Conservation (phyloP, 495 filamentous ascomycete genomes). For the Geoglossum glabrum region DNA sequence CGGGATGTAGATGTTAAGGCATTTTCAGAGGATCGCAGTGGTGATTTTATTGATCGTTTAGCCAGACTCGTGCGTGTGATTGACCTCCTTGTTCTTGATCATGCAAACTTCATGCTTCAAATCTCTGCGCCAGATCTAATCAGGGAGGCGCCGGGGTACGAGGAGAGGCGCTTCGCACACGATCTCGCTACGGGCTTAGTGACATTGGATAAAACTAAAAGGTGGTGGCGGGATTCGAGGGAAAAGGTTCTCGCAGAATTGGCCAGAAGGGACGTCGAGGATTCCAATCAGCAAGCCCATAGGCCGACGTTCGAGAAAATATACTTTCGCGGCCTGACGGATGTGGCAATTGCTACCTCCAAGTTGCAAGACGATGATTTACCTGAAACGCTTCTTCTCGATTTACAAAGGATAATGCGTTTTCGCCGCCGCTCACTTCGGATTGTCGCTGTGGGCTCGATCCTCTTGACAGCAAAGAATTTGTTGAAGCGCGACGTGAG, state of each 20-base stretch:
- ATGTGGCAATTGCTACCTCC: conserved; percentile 40
- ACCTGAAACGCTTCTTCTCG: conserved; percentile 75
- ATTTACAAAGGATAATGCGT: conserved; percentile 44
- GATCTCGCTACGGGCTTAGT: conserved; percentile 37
- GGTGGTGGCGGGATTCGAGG: conserved; percentile 53
- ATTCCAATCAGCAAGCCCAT: conserved; percentile 30
- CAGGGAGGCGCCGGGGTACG: conserved; percentile 61
- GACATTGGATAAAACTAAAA: conserved; percentile 41
- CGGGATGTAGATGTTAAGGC: conserved; percentile 69
- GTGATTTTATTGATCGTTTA: conserved; percentile 70
- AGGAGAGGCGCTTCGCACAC: conserved; percentile 53
- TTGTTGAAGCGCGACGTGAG: conserved; percentile 83
- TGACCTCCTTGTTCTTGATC: conserved; percentile 81
- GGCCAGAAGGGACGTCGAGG: conserved; percentile 50
- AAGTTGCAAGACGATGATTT: conserved; percentile 35
- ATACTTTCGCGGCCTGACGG: conserved; percentile 55
- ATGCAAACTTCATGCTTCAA: conserved; percentile 82
- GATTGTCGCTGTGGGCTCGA: conserved; percentile 59
- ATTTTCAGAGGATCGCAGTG: conserved; percentile 41
- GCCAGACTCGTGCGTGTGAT: conserved; percentile 70
- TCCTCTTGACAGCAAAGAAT: conserved; percentile 85
- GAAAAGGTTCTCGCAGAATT: conserved; percentile 50
- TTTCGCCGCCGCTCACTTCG: conserved; percentile 49
- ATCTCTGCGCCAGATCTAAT: conserved; percentile 63
- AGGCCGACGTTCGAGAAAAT: conserved; percentile 45